Evolutionary conservation across 768 basidiomycete genomes (phyloP), one percentile per base, ranked within the genome.

Genomic region (Boletus pseudo-olivaceus): DNA sequence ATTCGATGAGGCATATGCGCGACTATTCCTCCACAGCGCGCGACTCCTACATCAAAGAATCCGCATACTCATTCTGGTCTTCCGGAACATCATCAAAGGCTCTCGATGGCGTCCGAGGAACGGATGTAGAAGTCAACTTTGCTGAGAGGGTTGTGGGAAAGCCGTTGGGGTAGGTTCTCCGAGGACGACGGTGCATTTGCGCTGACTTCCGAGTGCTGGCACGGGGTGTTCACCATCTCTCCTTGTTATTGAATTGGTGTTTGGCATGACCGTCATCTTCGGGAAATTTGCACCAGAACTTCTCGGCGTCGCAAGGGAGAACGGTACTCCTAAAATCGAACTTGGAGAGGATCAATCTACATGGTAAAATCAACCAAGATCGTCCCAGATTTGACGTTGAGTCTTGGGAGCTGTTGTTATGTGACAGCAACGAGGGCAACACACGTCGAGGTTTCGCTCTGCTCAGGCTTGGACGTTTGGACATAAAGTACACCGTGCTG

Each of bases 111-210:
- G 10, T 20, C 33, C 23, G 2, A 43, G 45, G 37, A 56, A 44
- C 7, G 35, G 11, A 39, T 6, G 37, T 35, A 17, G 45, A 29
- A 15, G 34, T 50, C 42, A 15, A 37, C 54, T 66, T 57, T 47
- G 41, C 42, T 38, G 38, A 55, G 37, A 56, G 51, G 32, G 9
- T 6, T 41, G 43, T 55, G 55, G 40, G 48, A 63, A 56, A 30
- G 32, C 33, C 42, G 27, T 33, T 45, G 41, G 15, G 27, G 5
- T 39, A 27, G 30, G 43, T 55, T 49, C 55, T 53, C 61, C 61
- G 63, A 61, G 51, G 61, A 53, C 27, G 51, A 30, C 45, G 61
- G 54, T 33, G 15, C 20, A 45, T 46, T 40, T 47, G 26, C 17
- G 29, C 26, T 33, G 32, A 40, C 33, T 49, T 42, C 29, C 7